These are phyloP conservation scores for Aspergillus ibericus DNA, from an alignment of 2,329 filamentous ascomycete genomes.

Conservation along the genomic window DNA sequence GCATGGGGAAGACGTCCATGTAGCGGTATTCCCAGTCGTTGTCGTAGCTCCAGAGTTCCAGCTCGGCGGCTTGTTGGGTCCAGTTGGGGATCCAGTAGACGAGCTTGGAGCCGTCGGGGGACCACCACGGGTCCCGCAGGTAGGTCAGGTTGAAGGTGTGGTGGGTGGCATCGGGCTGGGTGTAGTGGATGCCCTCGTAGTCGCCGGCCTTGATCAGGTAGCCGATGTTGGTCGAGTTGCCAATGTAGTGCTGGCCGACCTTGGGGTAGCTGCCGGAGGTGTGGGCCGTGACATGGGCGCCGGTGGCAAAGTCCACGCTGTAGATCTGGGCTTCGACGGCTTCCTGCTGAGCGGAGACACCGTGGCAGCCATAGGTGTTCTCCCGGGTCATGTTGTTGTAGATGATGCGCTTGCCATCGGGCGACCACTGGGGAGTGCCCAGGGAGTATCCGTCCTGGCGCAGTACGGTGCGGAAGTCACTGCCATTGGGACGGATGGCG, in stretches of 20 bases:
- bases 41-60: conserved; percentile 41
- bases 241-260: conserved; percentile 7
- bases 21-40: conserved; percentile 45
- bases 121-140: conserved; percentile 30
- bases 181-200: conserved; percentile 6
- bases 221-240: conserved; percentile 3
- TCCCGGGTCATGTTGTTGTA: conserved; percentile 45
- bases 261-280: conserved; percentile 5
- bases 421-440: conserved; percentile 42
- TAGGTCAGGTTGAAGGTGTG: neutral
- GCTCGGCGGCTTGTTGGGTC: conserved; percentile 27
- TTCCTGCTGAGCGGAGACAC: conserved; percentile 21
- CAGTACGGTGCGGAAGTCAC: conserved; percentile 38
- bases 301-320: conserved; percentile 42
- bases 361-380: conserved; percentile 41
- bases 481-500: conserved; percentile 39
- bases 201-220: conserved; percentile 4
- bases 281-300: conserved; percentile 23
- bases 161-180: neutral
- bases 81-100: conserved; percentile 29
- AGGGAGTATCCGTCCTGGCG: conserved; percentile 37
- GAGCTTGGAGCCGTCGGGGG: conserved; percentile 30
- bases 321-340: neutral
- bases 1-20: conserved; percentile 45
- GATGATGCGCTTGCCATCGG: conserved; percentile 37